Evolutionary conservation across 257 asterid genomes (phyloP), one percentile per base, ranked within the genome.

Genomic region (Hygrophila difformis): DNA sequence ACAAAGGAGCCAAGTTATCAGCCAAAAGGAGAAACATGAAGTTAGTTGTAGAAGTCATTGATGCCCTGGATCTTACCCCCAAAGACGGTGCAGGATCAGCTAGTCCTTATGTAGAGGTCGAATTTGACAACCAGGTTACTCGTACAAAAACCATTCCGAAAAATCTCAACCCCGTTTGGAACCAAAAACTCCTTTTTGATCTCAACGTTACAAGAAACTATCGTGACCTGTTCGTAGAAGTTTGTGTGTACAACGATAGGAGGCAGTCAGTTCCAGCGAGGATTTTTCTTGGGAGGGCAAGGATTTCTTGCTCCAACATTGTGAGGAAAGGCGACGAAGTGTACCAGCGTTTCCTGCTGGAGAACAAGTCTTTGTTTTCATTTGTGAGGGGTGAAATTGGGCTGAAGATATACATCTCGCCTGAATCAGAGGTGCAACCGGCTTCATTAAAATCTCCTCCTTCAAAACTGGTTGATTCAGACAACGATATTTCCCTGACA

Each of bases 21-120:
- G 57, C 52, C 65, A 76, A 70, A 59, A 8, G 31, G 31, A 26
- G 69, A 46, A 58, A 56, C 41, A 77, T 72, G 88, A 77, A 72
- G 70, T 68, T 79, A 51, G 73, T 70, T 39, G 72, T 84, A 34
- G 80, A 84, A 72, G 85, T 79, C 23, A 62, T 79, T 50, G 87
- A 83, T 77, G 92, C 92, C 43, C 74, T 65, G 61, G 83, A 74
- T 70, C 82, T 79, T 18, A 67, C 70, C 71, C 92, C 92, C 21
- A 76, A 61, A 83, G 87, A 83, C 37, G 83, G 86, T 18, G 68
- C 62, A 54, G 92, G 92, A 56, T 79, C 94, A 61, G 68, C 78
- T 13, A 76, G 66, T 51, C 82, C 94, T 60, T 83, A 58, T 56
- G 84, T 79, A 49, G 79, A 79, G 57, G 82, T 79, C 33, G 94